Conservation (phyloP, 768 basidiomycete species). For the Pulveroboletus sp. region DNA sequence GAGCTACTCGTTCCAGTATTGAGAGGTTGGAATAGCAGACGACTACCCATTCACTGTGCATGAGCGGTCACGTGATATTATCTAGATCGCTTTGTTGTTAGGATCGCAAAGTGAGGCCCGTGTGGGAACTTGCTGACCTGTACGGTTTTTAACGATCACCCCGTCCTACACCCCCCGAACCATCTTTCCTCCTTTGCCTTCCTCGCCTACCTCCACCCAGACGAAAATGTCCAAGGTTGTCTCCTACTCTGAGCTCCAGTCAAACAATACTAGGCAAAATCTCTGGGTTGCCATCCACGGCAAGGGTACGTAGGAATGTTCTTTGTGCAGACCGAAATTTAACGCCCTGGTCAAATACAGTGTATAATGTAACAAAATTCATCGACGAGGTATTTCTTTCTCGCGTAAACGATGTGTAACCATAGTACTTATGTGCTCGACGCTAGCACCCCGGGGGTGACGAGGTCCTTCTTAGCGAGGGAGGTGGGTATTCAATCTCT, state of each 20-base stretch:
- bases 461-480: conserved; percentile 93
- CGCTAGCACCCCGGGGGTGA: conserved; percentile 93
- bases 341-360: conserved; percentile 37
- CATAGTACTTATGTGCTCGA: conserved; percentile 5
- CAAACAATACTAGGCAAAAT: conserved; percentile 66
- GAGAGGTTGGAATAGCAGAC: too few species aligned
- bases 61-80: too few species aligned
- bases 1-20: too few species aligned
- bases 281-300: conserved; percentile 80
- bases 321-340: not conserved
- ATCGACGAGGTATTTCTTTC: conserved; percentile 73
- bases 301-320: conserved; percentile 53
- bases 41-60: too few species aligned
- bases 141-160: conserved; percentile 14
- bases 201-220: conserved; percentile 9
- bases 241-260: conserved; percentile 72
- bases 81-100: too few species aligned
- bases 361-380: conserved; percentile 92
- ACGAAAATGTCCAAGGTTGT: conserved; percentile 48
- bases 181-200: conserved; percentile 5
- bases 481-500: conserved; percentile 50
- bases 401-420: not conserved
- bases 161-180: not conserved
- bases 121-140: conserved; percentile 28
- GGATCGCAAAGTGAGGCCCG: not conserved